Percentiles rank a stretch among this genome's conserved stretches.
Conservation (phyloP, 768 basidiomycete species). For the Psilocybe cubensis region DNA sequence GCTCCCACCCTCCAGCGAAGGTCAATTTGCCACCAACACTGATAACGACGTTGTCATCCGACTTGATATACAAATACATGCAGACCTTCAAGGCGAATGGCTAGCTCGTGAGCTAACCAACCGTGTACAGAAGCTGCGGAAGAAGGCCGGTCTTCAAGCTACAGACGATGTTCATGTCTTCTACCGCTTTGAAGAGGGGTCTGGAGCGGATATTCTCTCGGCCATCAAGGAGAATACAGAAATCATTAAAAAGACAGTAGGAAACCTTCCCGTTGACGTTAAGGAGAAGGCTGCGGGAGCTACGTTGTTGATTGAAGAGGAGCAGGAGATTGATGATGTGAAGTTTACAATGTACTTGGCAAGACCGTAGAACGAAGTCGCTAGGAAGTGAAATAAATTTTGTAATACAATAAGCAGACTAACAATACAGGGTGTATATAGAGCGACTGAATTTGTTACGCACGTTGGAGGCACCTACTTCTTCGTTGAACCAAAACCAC, state of each 20-base stretch:
- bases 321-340: slow-evolving; percentile 82
- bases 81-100: slow-evolving; percentile 87
- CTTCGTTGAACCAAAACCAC: slow-evolving; percentile 87
- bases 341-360: slow-evolving; percentile 78
- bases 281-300: slow-evolving; percentile 51
- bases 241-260: slow-evolving; percentile 73
- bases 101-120: slow-evolving; percentile 89
- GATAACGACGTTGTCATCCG: slow-evolving; percentile 95
- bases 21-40: slow-evolving; percentile 80
- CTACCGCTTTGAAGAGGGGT: slow-evolving; percentile 76
- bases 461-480: slow-evolving; percentile 51
- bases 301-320: slow-evolving; percentile 76
- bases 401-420: slow-evolving; percentile 26
- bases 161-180: slow-evolving; percentile 93
- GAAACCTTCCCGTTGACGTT: slow-evolving; percentile 68
- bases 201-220: slow-evolving; percentile 62
- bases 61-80: slow-evolving; percentile 86
- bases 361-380: slow-evolving; percentile 38
- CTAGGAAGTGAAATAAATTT: slow-evolving; percentile 21
- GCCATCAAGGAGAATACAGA: slow-evolving; percentile 72
- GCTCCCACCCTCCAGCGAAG: slow-evolving; percentile 59
- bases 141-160: slow-evolving; percentile 93
- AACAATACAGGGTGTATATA: slow-evolving; percentile 27
- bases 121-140: slow-evolving; percentile 92
- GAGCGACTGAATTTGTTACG: slow-evolving; percentile 13